Base-by-base conservation (phyloP, 805 yeast genomes). In the Soucietia sequanensis region DNA sequence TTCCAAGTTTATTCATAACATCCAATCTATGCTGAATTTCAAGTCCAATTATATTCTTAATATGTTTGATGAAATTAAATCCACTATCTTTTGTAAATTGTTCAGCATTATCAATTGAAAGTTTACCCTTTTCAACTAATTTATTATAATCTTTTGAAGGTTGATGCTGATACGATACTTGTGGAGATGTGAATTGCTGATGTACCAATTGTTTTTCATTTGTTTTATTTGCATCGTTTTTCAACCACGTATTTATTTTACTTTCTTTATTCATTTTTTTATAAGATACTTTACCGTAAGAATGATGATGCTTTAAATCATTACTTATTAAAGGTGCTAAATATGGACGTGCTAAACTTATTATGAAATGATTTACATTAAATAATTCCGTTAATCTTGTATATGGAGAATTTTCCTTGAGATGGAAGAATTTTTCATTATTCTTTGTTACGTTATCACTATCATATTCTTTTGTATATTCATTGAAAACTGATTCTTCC, bases 351-450 rank as follows among this genome's bases (percentile, higher is more conserved):
- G 98, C 96, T 44, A 91, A 69, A 14, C 96, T 86, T 1, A 90
- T 90, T 20, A 93, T 72, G 52, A 88, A 91, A 58, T 90, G 95
- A 59, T 93, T 93, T 16, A 93, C 98, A 50, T 93, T 93, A 67
- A 91, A 93, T 39, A 91, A 70, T 56, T 93, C 98, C 0, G 96
- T 84, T 31, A 91, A 71, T 35, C 96, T 68, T 1, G 93, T 84
- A 54, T 91, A 91, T 0, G 97, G 96, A 8, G 70, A 59, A 31
- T 58, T 58, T 14, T 62, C 64, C 40, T 54, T 56, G 13, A 54
- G 38, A n/a, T 52, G 46, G 18, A 46, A 46, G 10, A 26, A 30
- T 13, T 27, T 24, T 11, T 44, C 48, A 17, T 37, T 9, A 22
- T 32, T 40, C 17, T 31, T 19, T 17, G 41, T 24, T 6, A 24